Conservation (phyloP, 1,284 basidiomycete species). For the Cryptococcus hybrid region DNA sequence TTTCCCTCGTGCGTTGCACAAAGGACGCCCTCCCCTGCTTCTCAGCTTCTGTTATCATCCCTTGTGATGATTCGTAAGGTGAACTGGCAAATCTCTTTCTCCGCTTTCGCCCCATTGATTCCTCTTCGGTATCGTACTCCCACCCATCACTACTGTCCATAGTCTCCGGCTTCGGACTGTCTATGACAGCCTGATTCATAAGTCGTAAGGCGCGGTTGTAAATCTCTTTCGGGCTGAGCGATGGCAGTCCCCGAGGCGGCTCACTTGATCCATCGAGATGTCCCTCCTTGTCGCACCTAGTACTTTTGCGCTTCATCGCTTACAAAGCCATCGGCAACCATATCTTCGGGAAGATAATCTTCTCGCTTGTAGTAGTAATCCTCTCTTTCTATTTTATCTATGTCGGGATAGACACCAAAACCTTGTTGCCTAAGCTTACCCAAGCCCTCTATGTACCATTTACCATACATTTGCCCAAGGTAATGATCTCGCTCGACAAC, state of each 20-base stretch:
- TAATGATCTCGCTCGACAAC: conserved; percentile 22
- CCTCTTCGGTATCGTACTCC: too few species aligned
- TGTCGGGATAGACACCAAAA: not conserved
- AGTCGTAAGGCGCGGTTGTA: not conserved
- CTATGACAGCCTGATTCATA: too few species aligned
- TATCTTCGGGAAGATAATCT: conserved; percentile 3
- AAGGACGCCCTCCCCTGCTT: too few species aligned
- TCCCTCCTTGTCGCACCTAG: conserved; percentile 1
- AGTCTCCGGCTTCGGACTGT: too few species aligned
- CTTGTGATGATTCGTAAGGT: too few species aligned
- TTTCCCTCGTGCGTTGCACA: too few species aligned
- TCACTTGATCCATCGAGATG: conserved; percentile 9
- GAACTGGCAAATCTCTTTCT: too few species aligned
- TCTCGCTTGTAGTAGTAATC: conserved; percentile 1
- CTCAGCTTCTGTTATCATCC: too few species aligned
- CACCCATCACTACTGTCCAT: too few species aligned
- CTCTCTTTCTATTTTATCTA: conserved; percentile 1
- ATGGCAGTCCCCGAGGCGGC: conserved; percentile 9
- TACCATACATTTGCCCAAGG: conserved; percentile 6
- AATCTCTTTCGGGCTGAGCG: conserved; percentile 2
- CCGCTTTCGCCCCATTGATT: too few species aligned
- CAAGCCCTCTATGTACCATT: conserved; percentile 7
- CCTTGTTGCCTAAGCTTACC: not conserved
- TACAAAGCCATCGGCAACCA: too few species aligned
- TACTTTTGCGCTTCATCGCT: not conserved